Base-by-base conservation (phyloP, 2,329 filamentous ascomycete species). In the Onygenales sp. region DNA sequence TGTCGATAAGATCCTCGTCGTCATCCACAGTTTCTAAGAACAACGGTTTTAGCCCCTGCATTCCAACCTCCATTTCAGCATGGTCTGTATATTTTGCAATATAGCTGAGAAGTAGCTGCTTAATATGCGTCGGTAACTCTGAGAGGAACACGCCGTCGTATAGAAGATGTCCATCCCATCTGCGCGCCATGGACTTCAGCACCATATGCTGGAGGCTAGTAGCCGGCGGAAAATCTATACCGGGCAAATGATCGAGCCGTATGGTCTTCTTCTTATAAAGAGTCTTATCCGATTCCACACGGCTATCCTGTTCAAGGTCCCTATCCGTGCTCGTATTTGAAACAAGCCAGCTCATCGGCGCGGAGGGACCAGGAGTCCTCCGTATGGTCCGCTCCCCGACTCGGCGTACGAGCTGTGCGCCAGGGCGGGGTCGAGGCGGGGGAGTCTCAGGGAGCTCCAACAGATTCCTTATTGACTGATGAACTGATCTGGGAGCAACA, bases 131-230 rank as follows among this genome's bases (percentile, higher is more conserved):
- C 0, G 81, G 79, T 10, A 84, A 60, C 2, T 75, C 69, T 2
- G 72, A 68, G 2, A 85, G 64, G 49, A 78, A 79, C 14, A 76
- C 67, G 53, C 78, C 75, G 59, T 84, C 80, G 57, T 82, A 81
- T 50, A 78, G 73, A 31, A 78, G 64, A 56, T 84, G 75, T 65
- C 76, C 75, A 8, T 72, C 64, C 81, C 81, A 85, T 27, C 81
- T 73, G 27, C 65, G 60, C 2, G 80, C 79, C 60, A 84, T 75
- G 0, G 72, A 70, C 58, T 77, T 80, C 39, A 85, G 62, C 13
- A 75, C 64, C 5, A 70, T 61, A 64, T 83, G 75, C 45, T 76
- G 58, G 7, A 85, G 66, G 51, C 74, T 78, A n/a, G 55, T 49
- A 31, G 60, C 54, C 2, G 55, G 51, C 2, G 74, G 73, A 35